phyloP scores from a whole-genome alignment of 192 early-diverging fungal genomes.

The Coemansia sp. region DNA sequence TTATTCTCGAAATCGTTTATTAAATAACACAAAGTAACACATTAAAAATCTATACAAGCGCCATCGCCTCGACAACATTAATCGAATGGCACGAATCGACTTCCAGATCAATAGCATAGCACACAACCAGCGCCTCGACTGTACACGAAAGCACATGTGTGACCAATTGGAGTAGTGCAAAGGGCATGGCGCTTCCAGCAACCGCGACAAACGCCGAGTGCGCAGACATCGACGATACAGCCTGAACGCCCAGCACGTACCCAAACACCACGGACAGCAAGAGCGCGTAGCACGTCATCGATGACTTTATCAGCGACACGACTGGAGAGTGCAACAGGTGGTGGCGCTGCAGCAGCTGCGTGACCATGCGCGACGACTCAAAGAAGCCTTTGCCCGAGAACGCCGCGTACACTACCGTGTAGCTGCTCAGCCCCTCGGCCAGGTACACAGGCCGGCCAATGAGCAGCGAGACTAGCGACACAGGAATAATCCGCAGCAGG shows the following conservation, averaged over 20 bases:
- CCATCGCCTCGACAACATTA: constrained; percentile 39
- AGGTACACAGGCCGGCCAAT: constrained; percentile 31
- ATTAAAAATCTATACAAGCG: constrained; percentile 20
- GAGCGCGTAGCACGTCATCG: constrained; percentile 45
- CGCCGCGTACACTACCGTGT: constrained; percentile 40
- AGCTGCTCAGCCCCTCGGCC: constrained; percentile 37
- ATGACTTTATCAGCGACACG: constrained; percentile 43
- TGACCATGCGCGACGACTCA: constrained; percentile 29
- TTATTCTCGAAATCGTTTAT: background rate
- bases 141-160: constrained; percentile 45
- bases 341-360: constrained; percentile 26
- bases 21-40: too few relatives aligned
- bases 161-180: constrained; percentile 40
- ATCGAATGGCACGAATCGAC: constrained; percentile 44
- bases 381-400: constrained; percentile 43
- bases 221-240: constrained; percentile 12
- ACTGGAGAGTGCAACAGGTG: constrained; percentile 46
- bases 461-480: constrained; percentile 25
- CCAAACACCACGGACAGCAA: constrained; percentile 37
- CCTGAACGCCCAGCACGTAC: constrained; percentile 33
- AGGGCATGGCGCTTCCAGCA: constrained; percentile 36
- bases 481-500: constrained; percentile 25
- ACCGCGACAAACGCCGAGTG: constrained; percentile 34
- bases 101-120: constrained; percentile 49
- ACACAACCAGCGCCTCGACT: constrained; percentile 45